Percentiles rank a stretch among this genome's conserved stretches.
phyloP scores from a whole-genome alignment of 768 basidiomycete genomes.

The Boletellus emodensis region DNA sequence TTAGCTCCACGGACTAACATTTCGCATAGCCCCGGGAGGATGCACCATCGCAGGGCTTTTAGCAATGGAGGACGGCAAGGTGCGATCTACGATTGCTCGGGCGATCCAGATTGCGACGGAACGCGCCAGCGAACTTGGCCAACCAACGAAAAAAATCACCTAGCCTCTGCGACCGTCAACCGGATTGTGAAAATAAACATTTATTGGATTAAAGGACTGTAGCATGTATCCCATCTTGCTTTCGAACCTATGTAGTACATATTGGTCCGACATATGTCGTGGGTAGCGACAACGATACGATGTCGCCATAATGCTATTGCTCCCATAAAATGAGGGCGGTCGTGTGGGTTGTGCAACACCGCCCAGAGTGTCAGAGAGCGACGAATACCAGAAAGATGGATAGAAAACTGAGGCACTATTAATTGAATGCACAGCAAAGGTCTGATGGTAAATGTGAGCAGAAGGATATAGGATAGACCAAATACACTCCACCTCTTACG shows the following conservation, averaged over 20 bases:
- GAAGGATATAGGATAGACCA: not conserved
- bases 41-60: conserved; percentile 98
- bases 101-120: conserved; percentile 93
- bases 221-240: conserved; percentile 32
- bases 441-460: conserved; percentile 2
- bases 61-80: conserved; percentile 88
- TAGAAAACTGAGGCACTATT: not conserved
- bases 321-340: conserved; percentile 95
- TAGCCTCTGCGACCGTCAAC: not conserved
- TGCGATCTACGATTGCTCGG: conserved; percentile 92
- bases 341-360: conserved; percentile 66
- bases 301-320: conserved; percentile 51
- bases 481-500: conserved; percentile 15
- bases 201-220: not conserved
- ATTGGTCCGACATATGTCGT: conserved; percentile 31
- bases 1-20: conserved; percentile 1
- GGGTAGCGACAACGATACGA: conserved; percentile 30
- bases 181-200: not conserved
- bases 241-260: conserved; percentile 30
- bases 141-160: conserved; percentile 51
- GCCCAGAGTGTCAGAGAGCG: conserved; percentile 98
- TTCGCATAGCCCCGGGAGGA: conserved; percentile 83
- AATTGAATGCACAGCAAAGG: not conserved
- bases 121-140: conserved; percentile 80
- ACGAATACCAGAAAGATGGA: not conserved